A percentile compares a stretch with the other conserved stretches of the same genome.
Conservation (phyloP, 2,329 filamentous ascomycete species). For the Teratosphaeria viscida region DNA sequence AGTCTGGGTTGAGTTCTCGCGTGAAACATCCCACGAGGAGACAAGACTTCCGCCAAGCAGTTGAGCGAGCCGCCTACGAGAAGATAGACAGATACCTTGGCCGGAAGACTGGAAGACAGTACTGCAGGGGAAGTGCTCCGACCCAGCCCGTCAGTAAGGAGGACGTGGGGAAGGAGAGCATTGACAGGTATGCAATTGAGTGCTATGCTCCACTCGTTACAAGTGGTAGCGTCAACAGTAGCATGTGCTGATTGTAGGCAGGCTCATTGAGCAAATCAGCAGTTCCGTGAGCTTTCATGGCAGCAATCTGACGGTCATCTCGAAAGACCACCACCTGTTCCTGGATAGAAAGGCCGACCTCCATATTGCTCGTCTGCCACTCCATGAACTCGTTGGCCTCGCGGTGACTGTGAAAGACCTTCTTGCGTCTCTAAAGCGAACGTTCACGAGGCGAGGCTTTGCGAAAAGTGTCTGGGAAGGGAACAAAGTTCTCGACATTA, state of each 20-base stretch:
- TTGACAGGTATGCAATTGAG: background rate
- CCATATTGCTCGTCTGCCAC: conserved; percentile 20
- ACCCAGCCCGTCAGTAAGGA: background rate
- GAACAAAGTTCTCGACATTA: conserved; percentile 15
- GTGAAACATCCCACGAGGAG: conserved; percentile 6
- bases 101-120: conserved; percentile 2
- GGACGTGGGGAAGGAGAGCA: background rate
- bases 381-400: conserved; percentile 20
- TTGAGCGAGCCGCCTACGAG: conserved; percentile 18
- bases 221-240: background rate
- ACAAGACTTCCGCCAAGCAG: conserved; percentile 18
- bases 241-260: conserved; percentile 3
- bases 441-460: background rate
- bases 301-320: conserved; percentile 21
- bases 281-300: conserved; percentile 9
- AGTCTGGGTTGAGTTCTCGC: conserved; percentile 20
- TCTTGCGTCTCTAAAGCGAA: conserved; percentile 21
- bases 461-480: conserved; percentile 17
- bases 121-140: background rate
- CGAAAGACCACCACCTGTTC: conserved; percentile 25
- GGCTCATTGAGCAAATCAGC: conserved; percentile 6
- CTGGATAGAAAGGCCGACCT: conserved; percentile 24
- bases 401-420: conserved; percentile 24
- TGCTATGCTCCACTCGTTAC: background rate
- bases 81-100: conserved; percentile 13